Evolutionary conservation across 805 yeast species (phyloP).

Genomic region (Kurtzmaniella cleridarum): DNA sequence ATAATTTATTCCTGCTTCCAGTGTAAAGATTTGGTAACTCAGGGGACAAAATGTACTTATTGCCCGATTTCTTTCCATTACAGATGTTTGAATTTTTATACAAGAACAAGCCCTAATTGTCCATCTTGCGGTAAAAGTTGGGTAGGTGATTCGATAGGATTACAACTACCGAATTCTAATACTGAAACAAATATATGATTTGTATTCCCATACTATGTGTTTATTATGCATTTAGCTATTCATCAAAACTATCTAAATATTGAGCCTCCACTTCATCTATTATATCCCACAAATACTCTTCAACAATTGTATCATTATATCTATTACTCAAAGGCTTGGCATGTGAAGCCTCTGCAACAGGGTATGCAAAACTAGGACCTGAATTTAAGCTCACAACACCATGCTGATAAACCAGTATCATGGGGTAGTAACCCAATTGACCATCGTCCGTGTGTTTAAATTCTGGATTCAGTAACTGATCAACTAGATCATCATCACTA

Average conservation of each 20-base stretch:
- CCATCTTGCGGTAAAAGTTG: constrained; percentile 17
- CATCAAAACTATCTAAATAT: constrained; percentile 42
- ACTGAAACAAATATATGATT: background rate
- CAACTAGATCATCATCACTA: constrained; percentile 54
- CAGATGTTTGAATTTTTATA: constrained; percentile 40
- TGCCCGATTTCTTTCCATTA: constrained; percentile 44
- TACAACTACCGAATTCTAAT: constrained; percentile 6
- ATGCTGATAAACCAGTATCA: constrained; percentile 73
- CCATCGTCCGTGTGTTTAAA: constrained; percentile 67
- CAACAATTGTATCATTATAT: constrained; percentile 66
- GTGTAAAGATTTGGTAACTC: constrained; percentile 49
- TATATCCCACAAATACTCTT: constrained; percentile 78
- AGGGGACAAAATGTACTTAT: constrained; percentile 40
- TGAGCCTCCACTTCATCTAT: constrained; percentile 77
- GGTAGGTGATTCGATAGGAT: constrained; percentile 20
- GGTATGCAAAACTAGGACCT: constrained; percentile 54
- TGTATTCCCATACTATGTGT: background rate
- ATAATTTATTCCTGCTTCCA: constrained; percentile 41
- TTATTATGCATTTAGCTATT: constrained; percentile 3
- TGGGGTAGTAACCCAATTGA: constrained; percentile 84
- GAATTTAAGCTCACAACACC: constrained; percentile 72
- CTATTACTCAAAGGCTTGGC: constrained; percentile 53
- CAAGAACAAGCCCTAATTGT: constrained; percentile 15
- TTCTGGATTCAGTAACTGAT: constrained; percentile 33
- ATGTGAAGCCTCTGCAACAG: constrained; percentile 27